phyloP scores from a whole-genome alignment of 2,329 filamentous ascomycete genomes.

The Acrocalymma vagum region DNA sequence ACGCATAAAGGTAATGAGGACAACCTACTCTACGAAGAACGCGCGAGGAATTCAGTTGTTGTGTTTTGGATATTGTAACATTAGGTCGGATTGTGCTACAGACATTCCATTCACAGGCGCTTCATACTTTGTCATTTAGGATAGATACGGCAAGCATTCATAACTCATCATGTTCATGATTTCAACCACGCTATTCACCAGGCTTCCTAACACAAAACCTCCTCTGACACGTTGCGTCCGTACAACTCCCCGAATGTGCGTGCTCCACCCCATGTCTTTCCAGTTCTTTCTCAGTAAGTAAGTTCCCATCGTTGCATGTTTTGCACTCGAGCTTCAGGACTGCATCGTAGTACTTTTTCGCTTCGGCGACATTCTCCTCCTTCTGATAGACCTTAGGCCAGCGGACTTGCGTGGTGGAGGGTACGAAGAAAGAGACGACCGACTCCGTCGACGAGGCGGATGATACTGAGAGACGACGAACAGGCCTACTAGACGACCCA shows the following conservation, averaged over 20 bases:
- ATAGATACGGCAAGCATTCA: no score
- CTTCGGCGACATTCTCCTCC: slow-evolving; percentile 15
- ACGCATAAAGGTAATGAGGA: no score
- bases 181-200: no score
- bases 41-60: no score
- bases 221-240: slow-evolving; percentile 22
- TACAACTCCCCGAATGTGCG: slow-evolving; percentile 27
- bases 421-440: slow-evolving; percentile 24
- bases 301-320: slow-evolving; percentile 27
- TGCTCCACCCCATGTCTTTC: slow-evolving; percentile 36
- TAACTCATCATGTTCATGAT: no score
- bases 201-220: slow-evolving; percentile 33
- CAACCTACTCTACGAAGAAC: no score
- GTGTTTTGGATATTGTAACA: no score
- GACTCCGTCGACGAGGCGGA: slow-evolving; percentile 2
- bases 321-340: slow-evolving; percentile 29
- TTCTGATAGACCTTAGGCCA: slow-evolving; percentile 28
- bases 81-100: no score
- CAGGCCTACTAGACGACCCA: not conserved
- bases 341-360: slow-evolving; percentile 13
- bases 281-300: slow-evolving; percentile 34
- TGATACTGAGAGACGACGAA: slow-evolving; percentile 4
- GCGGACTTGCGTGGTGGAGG: slow-evolving; percentile 34
- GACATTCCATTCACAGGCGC: no score
- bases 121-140: no score